Evolutionary conservation across 1,139 yeast species (phyloP), one percentile per base, ranked within the genome.

Genomic region (Saccharomyces hybrid): DNA sequence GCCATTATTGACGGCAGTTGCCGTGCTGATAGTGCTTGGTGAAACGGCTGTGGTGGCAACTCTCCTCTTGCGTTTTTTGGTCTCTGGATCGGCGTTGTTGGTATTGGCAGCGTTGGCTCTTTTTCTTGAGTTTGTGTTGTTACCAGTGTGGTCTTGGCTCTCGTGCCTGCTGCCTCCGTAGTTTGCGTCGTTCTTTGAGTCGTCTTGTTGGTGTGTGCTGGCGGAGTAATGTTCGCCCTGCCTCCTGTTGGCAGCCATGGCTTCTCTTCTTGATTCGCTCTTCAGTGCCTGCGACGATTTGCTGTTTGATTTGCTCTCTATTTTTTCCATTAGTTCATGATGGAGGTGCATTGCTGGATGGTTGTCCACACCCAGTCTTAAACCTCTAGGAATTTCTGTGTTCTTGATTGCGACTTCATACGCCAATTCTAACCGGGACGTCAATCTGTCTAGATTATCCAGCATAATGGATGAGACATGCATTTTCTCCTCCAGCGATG

Each of bases 401-500:
- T 86, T 83, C 65, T 84, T 81, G 54, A 81, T 75, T 41, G 91
- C 79, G 47, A 89, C 79, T 53, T 85, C 82, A 73, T 82, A 91
- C 67, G 89, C 96, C 61, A 86, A 82, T 67, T 91, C 88, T 60
- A 93, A 78, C 50, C 97, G 76, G 53, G 76, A 78, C 61, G 88
- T 75, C 65, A 89, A 88, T 60, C 84, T 82, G 47, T 78, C 75
- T 52, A 90, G 79, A 25, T 86, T 79, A 63, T 91, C 98, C 31
- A 88, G 80, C 28, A 97, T 97, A 42, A 89, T 86, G 1, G 93
- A 85, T 2, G 98, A 95, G 42, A 93, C 97, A 68, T 93, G 97
- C 95, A 93, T 90, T 72, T 93, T 93, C 69, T 93, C 98, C 67
- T 93, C 99, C 57, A 93, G 74, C 61, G 97, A 89, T 0, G 98